Evolutionary conservation across 2,329 filamentous ascomycete genomes (phyloP), one percentile per base, ranked within the genome.

Genomic region (Cladophialophora yegresii): DNA sequence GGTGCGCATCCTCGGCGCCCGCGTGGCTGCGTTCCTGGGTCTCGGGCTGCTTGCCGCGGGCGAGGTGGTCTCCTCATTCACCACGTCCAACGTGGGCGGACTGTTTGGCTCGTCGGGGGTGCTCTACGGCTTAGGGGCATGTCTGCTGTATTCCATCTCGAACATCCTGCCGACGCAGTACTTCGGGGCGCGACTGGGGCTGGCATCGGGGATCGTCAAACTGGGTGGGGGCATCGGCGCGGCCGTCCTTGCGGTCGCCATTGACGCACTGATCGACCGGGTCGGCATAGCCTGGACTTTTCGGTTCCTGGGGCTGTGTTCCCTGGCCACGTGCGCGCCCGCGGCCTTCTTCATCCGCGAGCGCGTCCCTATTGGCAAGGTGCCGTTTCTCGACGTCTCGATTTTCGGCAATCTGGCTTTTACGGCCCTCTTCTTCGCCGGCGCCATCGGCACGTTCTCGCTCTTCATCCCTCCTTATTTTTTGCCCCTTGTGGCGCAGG

Each of bases 401-500:
- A 75, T 87, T 2, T 85, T 87, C 72, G 79, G 79, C 32, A 79
- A 84, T 61, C 62, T 79, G 23, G 79, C 77, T 9, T 87, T 87
- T 72, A 68, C 77, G 5, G 72, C 82, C 2, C 73, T 88, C 28
- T 87, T 87, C 70, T 69, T 83, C 3, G 80, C 81, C 4, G 82
- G 83, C 0, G 82, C 80, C 0, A 78, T 87, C 9, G 85, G 79
- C 1, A 86, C 83, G 1, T 88, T 88, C 66, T 82, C 85, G 0
- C 79, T 87, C 16, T 81, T 86, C 62, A 84, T 87, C 0, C 84
- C 85, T 0, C 83, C 85, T 0, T 88, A 86, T 75, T 87, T 87
- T 71, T 74, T 87, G 0, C 85, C 85, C 0, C 75, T 87, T 0
- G 86, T 85, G 68, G 79, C 79, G 30, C 75, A 78, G 3, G 83